A percentile compares a stretch with the other conserved stretches of the same genome.
phyloP scores from a whole-genome alignment of 352 stramenopile species.

The Phytophthora sp. region DNA sequence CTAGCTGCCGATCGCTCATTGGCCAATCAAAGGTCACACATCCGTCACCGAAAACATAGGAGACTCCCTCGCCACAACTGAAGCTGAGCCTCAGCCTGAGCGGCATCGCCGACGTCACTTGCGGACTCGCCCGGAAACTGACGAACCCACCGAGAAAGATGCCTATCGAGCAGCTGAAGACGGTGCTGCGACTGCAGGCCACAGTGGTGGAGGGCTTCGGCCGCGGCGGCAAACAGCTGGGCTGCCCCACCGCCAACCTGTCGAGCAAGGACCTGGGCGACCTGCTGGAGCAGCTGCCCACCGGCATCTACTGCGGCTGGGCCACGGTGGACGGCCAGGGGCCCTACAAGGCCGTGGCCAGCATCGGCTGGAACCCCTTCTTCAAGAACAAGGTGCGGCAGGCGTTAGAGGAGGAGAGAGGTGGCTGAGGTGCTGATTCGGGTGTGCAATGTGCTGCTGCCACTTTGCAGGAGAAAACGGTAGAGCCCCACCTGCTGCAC shows the following conservation, averaged over 20 bases:
- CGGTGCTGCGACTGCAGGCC: constrained; percentile 81
- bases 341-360: constrained; percentile 95
- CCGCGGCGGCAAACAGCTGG: constrained; percentile 95
- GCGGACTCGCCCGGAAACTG: too few relatives aligned
- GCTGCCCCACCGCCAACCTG: constrained; percentile 96
- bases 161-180: constrained; percentile 62
- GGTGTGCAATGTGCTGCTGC: background rate
- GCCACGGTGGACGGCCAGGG: constrained; percentile 84
- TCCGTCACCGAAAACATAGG: too few relatives aligned
- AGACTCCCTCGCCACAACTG: too few relatives aligned
- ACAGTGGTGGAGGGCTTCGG: constrained; percentile 94
- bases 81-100: too few relatives aligned
- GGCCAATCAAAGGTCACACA: constrained; percentile 3
- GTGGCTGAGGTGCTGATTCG: constrained; percentile 3
- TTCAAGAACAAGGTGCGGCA: constrained; percentile 91
- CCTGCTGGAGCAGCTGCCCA: constrained; percentile 73
- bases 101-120: too few relatives aligned
- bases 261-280: constrained; percentile 86
- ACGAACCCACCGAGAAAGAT: too few relatives aligned
- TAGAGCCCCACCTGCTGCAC: constrained; percentile 96
- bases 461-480: constrained; percentile 91
- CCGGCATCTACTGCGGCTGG: constrained; percentile 96
- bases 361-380: constrained; percentile 96
- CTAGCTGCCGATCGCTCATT: background rate
- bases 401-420: background rate